Conservation (phyloP, 2,329 filamentous ascomycete genomes). For the Dendryphion nanum region DNA sequence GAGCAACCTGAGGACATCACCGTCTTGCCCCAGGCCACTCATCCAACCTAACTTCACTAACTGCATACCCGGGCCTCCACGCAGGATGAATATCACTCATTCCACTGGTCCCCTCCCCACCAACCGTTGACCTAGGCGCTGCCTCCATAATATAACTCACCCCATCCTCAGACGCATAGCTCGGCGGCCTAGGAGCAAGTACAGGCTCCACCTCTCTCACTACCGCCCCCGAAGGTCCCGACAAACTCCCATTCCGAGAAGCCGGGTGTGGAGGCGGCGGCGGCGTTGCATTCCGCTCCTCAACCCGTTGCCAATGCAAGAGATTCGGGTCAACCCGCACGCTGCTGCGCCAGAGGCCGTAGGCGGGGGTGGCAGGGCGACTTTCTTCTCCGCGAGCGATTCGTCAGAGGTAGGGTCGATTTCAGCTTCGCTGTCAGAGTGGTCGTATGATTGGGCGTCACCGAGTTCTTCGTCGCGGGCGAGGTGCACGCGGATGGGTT, state of each 20-base stretch:
- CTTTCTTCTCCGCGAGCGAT: conserved; percentile 16
- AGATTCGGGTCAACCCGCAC: conserved; percentile 79
- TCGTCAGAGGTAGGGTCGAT: conserved; percentile 6
- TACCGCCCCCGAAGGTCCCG: not conserved
- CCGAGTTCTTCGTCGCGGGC: conserved; percentile 71
- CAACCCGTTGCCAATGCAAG: conserved; percentile 73
- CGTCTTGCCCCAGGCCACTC: no score
- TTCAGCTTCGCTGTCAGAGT: conserved; percentile 45
- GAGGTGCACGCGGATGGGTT: conserved; percentile 75
- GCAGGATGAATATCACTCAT: conserved; percentile 38
- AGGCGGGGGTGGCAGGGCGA: conserved; percentile 60
- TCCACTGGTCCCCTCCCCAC: conserved; percentile 17
- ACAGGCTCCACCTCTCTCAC: not conserved
- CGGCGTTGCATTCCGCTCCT: conserved; percentile 8
- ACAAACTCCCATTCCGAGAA: conserved; percentile 8
- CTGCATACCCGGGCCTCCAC: conserved; percentile 30
- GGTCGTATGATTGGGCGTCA: conserved; percentile 44
- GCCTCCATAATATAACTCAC: conserved; percentile 71
- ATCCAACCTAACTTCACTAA: conserved; percentile 19
- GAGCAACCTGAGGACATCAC: no score
- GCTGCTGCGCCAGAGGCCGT: conserved; percentile 80
- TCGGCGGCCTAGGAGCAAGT: conserved; percentile 60
- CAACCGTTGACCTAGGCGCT: conserved; percentile 39
- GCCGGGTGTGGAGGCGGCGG: not conserved
- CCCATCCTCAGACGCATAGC: conserved; percentile 74